Evolutionary conservation across 2,329 filamentous ascomycete species (phyloP), one percentile per base, ranked within the genome.

Genomic region (Colletotrichum aenigma): DNA sequence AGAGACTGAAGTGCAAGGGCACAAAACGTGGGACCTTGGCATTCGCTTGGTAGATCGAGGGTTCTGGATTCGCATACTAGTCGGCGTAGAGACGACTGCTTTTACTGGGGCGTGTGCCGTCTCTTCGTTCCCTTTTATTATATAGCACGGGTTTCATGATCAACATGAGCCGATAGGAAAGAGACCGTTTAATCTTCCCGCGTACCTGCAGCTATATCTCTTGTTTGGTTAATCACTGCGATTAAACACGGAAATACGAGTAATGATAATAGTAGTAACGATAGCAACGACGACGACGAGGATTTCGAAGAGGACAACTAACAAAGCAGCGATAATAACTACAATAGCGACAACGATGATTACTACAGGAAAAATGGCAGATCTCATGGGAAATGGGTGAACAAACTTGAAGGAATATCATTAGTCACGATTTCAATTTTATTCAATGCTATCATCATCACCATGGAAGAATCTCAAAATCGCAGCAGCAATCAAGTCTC

Each of bases 401-500:
- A 6, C 5, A 16, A 3, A 8, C 6, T 32, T n/a, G 0, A 32
- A 60, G 26, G 0, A 30, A 4, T 32, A 2, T 21, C 10, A 0
- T 4, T 28, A 10, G 21, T 28, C 24, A 16, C 10, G 0, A 24
- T 58, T 28, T 1, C 4, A 34, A 56, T 1, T 7, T 43, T 62
- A 82, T 65, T 79, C 79, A 76, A 87, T 82, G 55, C 82, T 82
- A 67, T 88, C 86, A 74, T 90, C 86, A 56, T 89, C 88, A 61
- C 84, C 86, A 67, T 87, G 83, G 76, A 91, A 90, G 67, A 91
- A 83, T 70, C 88, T 89, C 82, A 96, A 82, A 80, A 96, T 95
- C 0, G 92, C 92, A 76, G 88, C 87, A 4, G 90, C 91, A 66
- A 95, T 91, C 18, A 88, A 81, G n/a, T 93, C 83, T 0, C 95